These are phyloP conservation scores for Trypanosoma congolense DNA, from an alignment of 208 protist genomes.

Conservation along the genomic window DNA sequence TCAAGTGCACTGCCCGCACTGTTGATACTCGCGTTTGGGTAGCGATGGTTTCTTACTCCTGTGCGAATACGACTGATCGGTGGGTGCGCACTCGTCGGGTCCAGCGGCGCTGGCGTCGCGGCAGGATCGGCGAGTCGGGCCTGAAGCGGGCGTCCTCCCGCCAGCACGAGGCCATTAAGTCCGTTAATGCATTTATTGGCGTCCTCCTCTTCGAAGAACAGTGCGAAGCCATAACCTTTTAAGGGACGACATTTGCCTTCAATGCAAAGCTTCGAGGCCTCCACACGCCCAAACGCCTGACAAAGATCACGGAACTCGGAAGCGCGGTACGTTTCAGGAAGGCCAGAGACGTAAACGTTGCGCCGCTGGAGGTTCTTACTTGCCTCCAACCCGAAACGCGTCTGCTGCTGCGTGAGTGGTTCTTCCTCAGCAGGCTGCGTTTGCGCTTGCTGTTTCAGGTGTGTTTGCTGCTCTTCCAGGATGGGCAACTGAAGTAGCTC, in stretches of 20 bases:
- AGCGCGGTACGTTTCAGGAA: slow-evolving; percentile 37
- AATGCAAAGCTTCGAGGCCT: slow-evolving; percentile 61
- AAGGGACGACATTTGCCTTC: slow-evolving; percentile 44
- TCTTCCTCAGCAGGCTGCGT: not conserved
- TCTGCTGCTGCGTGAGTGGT: not conserved
- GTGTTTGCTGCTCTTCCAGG: not conserved
- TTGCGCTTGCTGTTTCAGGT: not conserved
- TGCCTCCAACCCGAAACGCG: not conserved
- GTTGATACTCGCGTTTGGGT: not conserved
- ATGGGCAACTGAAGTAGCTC: not conserved
- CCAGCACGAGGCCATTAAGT: slow-evolving; percentile 38
- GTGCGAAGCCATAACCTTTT: slow-evolving; percentile 68
- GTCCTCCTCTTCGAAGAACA: slow-evolving; percentile 56
- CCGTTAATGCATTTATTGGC: slow-evolving; percentile 46
- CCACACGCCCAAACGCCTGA: slow-evolving; percentile 52
- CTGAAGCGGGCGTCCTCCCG: slow-evolving; percentile 38
- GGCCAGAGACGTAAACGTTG: slow-evolving; percentile 74
- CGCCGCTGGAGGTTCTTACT: slow-evolving; percentile 43
- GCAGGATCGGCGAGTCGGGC: slow-evolving; percentile 51
- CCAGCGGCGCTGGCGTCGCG: slow-evolving; percentile 49
- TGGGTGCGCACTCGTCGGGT: slow-evolving; percentile 14
- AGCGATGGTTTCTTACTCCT: not conserved
- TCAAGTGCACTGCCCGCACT: not conserved
- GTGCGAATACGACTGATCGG: slow-evolving; percentile 13
- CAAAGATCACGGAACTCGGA: slow-evolving; percentile 58